These are phyloP conservation scores for Hypoxylon subgilvum DNA, from an alignment of 495 filamentous ascomycete genomes.

Conservation along the genomic window DNA sequence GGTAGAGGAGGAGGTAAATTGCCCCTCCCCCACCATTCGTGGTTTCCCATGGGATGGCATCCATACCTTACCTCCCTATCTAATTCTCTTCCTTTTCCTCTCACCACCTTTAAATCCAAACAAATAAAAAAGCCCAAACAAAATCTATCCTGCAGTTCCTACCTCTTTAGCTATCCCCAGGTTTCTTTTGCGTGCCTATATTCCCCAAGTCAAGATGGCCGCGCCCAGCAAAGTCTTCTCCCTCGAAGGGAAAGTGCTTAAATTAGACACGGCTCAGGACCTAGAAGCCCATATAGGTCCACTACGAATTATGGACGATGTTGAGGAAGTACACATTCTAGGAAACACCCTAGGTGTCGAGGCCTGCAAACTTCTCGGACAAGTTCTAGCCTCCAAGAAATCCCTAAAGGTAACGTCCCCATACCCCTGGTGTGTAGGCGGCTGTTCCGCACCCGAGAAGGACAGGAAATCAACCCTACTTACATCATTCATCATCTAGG, in stretches of 20 bases:
- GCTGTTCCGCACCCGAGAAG: background rate
- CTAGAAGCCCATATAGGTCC: slow-evolving; percentile 82
- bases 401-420: slow-evolving; percentile 65
- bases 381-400: slow-evolving; percentile 79
- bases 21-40: slow-evolving; percentile 2
- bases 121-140: too few species aligned
- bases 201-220: slow-evolving; percentile 51
- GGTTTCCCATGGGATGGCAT: too few species aligned
- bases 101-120: too few species aligned
- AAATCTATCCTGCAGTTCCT: too few species aligned
- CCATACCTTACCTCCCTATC: too few species aligned
- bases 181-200: too few species aligned
- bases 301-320: slow-evolving; percentile 71
- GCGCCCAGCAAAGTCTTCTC: slow-evolving; percentile 74
- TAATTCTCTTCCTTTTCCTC: background rate
- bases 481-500: slow-evolving; percentile 48
- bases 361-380: slow-evolving; percentile 81
- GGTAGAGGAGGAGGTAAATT: too few species aligned
- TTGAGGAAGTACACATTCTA: slow-evolving; percentile 80
- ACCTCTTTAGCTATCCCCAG: too few species aligned
- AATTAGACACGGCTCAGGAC: slow-evolving; percentile 85
- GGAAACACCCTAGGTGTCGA: slow-evolving; percentile 93
- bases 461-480: slow-evolving; percentile 22
- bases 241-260: slow-evolving; percentile 86
- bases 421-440: background rate